Evolutionary conservation across 352 stramenopile species (phyloP).

Genomic region (Phytophthora tubulina): DNA sequence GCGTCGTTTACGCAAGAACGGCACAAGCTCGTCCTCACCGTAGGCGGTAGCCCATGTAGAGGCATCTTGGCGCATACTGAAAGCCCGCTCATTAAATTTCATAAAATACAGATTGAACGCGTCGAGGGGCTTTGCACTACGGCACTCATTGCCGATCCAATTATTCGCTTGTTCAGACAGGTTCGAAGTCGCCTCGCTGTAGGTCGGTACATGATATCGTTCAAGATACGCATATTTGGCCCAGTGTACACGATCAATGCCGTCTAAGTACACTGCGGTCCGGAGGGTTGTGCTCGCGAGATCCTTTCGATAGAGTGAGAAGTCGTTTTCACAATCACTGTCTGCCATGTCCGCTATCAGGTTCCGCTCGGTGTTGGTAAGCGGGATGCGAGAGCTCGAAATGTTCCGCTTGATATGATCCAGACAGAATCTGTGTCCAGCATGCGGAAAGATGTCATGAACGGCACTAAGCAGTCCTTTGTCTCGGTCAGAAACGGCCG

Average conservation of each 20-base stretch:
- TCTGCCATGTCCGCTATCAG: conserved; percentile 2
- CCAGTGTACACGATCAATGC: conserved; percentile 4
- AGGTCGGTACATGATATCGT: conserved; percentile 1
- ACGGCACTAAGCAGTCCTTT: conserved; percentile 14
- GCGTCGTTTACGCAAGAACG: neutral
- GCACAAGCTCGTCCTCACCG: conserved; percentile 1
- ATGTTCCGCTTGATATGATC: conserved; percentile 16
- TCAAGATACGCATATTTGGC: neutral
- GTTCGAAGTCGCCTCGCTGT: conserved; percentile 6
- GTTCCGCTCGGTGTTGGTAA: neutral
- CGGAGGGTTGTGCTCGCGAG: neutral
- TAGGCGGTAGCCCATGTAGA: neutral
- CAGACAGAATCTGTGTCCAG: conserved; percentile 15
- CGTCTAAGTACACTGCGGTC: conserved; percentile 1
- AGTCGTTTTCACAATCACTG: conserved; percentile 23
- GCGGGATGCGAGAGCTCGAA: neutral
- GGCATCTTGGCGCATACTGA: neutral
- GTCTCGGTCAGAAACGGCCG: conserved; percentile 1
- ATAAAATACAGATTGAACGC: conserved; percentile 12
- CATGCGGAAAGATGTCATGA: neutral
- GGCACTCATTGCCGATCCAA: conserved; percentile 15
- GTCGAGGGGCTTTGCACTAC: conserved; percentile 5
- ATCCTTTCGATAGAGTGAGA: conserved; percentile 1
- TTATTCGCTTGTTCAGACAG: conserved; percentile 14
- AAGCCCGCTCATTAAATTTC: conserved; percentile 6